Evolutionary conservation across 495 filamentous ascomycete species (phyloP).

Genomic region (Neurospora tetraspora): DNA sequence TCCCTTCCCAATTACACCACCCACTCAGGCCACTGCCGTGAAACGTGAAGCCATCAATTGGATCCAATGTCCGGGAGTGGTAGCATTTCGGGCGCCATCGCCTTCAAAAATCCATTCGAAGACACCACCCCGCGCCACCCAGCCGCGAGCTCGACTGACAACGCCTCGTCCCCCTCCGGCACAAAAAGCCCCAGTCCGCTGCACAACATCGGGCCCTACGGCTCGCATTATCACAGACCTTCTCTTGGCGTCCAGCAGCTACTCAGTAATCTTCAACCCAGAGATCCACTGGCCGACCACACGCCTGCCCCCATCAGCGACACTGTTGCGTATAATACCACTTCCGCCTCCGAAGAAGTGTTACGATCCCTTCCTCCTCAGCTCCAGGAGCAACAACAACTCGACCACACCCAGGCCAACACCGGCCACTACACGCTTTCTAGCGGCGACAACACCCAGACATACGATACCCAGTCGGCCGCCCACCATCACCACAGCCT

Average conservation of each 20-base stretch:
- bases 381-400: neutral
- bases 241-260: neutral
- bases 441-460: neutral
- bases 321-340: neutral
- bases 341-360: neutral
- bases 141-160: neutral
- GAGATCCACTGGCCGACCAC: neutral
- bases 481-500: constrained; percentile 9
- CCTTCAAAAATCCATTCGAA: neutral
- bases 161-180: neutral
- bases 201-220: neutral
- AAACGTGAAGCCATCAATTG: neutral
- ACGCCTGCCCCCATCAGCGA: neutral
- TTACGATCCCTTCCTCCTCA: neutral
- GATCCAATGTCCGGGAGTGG: neutral
- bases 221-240: neutral
- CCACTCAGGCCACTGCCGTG: neutral
- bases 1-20: neutral
- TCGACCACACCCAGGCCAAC: neutral
- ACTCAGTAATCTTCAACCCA: neutral
- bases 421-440: neutral
- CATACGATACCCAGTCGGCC: neutral
- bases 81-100: neutral
- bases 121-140: neutral
- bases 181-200: neutral